Base-by-base conservation (phyloP, 352 stramenopile genomes). In the Globisporangium acanthophoron region DNA sequence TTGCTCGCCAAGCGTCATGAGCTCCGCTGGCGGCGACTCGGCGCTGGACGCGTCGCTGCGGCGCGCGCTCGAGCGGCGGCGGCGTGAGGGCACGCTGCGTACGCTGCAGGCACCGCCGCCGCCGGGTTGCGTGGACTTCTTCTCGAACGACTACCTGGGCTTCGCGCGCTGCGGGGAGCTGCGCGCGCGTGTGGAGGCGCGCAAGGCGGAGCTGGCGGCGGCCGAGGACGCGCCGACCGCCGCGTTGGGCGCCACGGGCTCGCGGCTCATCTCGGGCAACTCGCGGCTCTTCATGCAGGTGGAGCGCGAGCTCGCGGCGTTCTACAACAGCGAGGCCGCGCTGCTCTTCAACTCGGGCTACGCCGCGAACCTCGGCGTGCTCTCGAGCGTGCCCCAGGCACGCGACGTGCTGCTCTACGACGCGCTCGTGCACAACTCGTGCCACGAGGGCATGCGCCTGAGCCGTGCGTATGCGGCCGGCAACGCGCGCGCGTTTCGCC, bases 261-360 rank as follows among this genome's bases (percentile, higher is more conserved):
- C 92, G 20, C 83, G 97, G 0, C 74, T 99, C 27, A 88, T 99
- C 59, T 97, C 94, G 20, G 97, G 97, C 50, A 98, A 98, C 62
- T 96, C 86, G 21, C 46, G 53, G 52, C 81, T 95, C 49, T 89
- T 93, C 58, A 88, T 95, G 77, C 64, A 88, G 15, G 71, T 98
- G 29, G 97, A 99, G 74, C 60, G 64, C 12, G 62, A 78, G 52
- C 62, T 96, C 47, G 73, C 87, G 59, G 59, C 64, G 54, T 97
- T 97, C 58, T 97, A 98, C 74, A 80, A 85, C 65, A 85, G 88
- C 54, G 82, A 96, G 40, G 74, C 91, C 2, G 91, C 94, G 33
- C 74, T 99, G 24, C 61, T 99, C 6, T 99, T 98, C 71, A 98
- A 98, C 66, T 98, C 92, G 16, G 97, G 97, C 27, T 99, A 99